phyloP scores from a whole-genome alignment of 768 basidiomycete species.

The Mycena galericulata region DNA sequence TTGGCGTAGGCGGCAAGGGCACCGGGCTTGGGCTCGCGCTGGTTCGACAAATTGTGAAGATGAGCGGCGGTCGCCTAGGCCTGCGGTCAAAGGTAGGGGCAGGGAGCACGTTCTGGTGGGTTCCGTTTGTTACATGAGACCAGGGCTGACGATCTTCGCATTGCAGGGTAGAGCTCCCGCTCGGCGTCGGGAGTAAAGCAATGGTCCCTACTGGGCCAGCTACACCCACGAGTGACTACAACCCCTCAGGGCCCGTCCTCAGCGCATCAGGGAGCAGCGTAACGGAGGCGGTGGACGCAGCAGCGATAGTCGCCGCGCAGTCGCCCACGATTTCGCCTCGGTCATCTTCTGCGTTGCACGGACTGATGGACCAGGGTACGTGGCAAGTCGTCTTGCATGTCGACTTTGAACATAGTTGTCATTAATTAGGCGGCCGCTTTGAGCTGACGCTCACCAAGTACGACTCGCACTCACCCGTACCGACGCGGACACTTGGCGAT shows the following conservation, averaged over 20 bases:
- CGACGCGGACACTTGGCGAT: slow-evolving; percentile 58
- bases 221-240: slow-evolving; percentile 10
- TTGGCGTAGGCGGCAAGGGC: slow-evolving; percentile 52
- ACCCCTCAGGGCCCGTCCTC: not conserved
- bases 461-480: slow-evolving; percentile 49
- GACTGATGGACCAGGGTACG: slow-evolving; percentile 66
- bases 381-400: not conserved
- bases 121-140: not conserved
- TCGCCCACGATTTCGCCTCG: slow-evolving; percentile 27
- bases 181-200: slow-evolving; percentile 63
- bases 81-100: slow-evolving; percentile 58
- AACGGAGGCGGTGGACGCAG: slow-evolving; percentile 34
- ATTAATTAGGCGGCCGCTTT: slow-evolving; percentile 56
- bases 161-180: slow-evolving; percentile 35
- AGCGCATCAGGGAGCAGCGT: slow-evolving; percentile 26
- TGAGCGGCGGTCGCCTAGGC: slow-evolving; percentile 66
- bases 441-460: slow-evolving; percentile 56
- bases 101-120: slow-evolving; percentile 86
- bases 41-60: slow-evolving; percentile 68
- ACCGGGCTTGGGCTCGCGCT: slow-evolving; percentile 69
- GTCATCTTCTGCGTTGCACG: slow-evolving; percentile 56
- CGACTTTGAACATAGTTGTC: not conserved
- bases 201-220: slow-evolving; percentile 48
- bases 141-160: not conserved
- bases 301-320: slow-evolving; percentile 30